Evolutionary conservation across 345 rosid species (phyloP).

Genomic region (Gossypium thurberi): DNA sequence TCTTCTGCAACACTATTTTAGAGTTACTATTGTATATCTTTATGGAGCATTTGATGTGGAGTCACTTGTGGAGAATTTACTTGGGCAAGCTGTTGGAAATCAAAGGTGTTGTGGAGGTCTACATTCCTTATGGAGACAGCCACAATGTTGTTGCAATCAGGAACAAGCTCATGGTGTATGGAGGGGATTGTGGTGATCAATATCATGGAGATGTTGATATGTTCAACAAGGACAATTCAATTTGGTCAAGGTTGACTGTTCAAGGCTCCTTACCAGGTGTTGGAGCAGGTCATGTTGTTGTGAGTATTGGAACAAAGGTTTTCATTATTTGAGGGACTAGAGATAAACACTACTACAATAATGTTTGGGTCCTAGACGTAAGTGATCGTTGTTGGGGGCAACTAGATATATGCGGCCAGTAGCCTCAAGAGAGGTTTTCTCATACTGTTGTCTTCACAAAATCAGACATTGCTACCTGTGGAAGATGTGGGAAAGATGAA

Average conservation of each 20-base stretch:
- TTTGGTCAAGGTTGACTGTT: conserved; percentile 44
- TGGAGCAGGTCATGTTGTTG: conserved; percentile 65
- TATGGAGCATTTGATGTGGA: too few relatives aligned
- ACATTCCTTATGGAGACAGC: conserved; percentile 66
- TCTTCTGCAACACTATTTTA: too few relatives aligned
- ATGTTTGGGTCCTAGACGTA: conserved; percentile 58
- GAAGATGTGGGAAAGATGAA: conserved; percentile 83
- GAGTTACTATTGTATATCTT: too few relatives aligned
- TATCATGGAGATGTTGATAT: conserved; percentile 53
- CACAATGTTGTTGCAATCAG: conserved; percentile 48
- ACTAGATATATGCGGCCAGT: conserved; percentile 43
- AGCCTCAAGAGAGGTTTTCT: conserved; percentile 68
- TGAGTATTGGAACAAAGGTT: conserved; percentile 50
- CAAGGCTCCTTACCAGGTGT: conserved; percentile 53
- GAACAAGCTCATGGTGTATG: conserved; percentile 51
- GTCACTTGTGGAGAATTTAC: too few relatives aligned
- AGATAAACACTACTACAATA: conserved; percentile 57
- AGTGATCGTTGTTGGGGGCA: conserved; percentile 35
- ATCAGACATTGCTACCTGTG: conserved; percentile 43
- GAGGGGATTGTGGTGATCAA: conserved; percentile 63
- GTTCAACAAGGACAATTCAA: conserved; percentile 37
- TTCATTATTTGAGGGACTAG: conserved; percentile 65
- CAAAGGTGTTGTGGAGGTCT: conserved; percentile 68
- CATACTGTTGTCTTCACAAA: conserved; percentile 49
- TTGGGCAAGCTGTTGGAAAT: too few relatives aligned